Evolutionary conservation across 78 protist species (phyloP).

Genomic region (Polysphondylium violaceum): DNA sequence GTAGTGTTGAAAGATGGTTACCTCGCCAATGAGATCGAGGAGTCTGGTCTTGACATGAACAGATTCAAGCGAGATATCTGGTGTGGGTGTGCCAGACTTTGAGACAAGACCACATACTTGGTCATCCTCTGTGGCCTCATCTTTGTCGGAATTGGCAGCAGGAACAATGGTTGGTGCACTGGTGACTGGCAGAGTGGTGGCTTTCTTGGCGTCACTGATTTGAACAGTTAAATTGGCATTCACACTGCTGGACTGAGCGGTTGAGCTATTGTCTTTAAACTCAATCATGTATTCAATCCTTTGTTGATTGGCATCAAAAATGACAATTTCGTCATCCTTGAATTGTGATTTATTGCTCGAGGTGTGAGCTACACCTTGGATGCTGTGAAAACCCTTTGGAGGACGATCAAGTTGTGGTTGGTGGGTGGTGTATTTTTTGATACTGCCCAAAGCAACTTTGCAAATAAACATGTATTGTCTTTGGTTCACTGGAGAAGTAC

Average conservation of each 20-base stretch:
- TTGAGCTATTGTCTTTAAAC: slow-evolving; percentile 1
- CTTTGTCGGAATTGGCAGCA: background rate
- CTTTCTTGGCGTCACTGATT: background rate
- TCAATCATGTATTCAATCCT: slow-evolving; percentile 28
- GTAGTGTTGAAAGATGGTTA: slow-evolving; percentile 85
- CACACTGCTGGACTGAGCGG: background rate
- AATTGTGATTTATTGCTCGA: slow-evolving; percentile 6
- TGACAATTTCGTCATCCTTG: slow-evolving; percentile 52
- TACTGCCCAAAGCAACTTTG: slow-evolving; percentile 53
- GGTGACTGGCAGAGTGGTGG: background rate
- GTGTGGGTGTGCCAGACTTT: background rate
- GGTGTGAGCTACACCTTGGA: slow-evolving; percentile 54
- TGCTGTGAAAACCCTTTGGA: slow-evolving; percentile 69
- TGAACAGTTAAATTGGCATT: background rate
- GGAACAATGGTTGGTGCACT: slow-evolving; percentile 4
- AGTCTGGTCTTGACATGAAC: slow-evolving; percentile 67
- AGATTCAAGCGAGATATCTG: slow-evolving; percentile 48
- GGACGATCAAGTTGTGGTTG: slow-evolving; percentile 34
- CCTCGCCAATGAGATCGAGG: slow-evolving; percentile 86
- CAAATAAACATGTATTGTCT: slow-evolving; percentile 56
- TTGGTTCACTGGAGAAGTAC: background rate
- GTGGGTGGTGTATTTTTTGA: slow-evolving; percentile 62
- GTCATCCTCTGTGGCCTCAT: background rate
- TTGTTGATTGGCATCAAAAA: slow-evolving; percentile 72
- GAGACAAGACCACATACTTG: slow-evolving; percentile 32